Conservation (phyloP, 164 flowering plant species). For the Aristolochia californica region DNA sequence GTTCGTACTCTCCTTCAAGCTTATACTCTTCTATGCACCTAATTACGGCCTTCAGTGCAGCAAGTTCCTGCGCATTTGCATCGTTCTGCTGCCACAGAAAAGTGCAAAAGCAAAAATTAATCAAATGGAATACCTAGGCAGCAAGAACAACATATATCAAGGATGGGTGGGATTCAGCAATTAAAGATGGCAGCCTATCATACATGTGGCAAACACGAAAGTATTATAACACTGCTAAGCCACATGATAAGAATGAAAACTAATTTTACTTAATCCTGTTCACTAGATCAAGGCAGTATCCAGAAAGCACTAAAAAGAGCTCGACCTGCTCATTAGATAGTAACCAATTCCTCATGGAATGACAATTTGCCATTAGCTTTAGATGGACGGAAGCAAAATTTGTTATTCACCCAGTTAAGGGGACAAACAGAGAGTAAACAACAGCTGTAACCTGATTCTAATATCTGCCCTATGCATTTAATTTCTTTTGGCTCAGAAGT, state of each 20-base stretch:
- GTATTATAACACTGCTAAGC: too few species aligned
- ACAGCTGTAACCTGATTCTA: background rate
- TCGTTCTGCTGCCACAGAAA: constrained; percentile 24
- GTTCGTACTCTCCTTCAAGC: constrained; percentile 48
- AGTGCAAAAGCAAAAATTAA: background rate
- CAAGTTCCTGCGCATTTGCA: constrained; percentile 46
- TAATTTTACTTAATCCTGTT: background rate
- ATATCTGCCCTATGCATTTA: background rate
- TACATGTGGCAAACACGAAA: too few species aligned
- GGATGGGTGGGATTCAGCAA: too few species aligned
- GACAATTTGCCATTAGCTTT: background rate
- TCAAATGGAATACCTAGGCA: background rate
- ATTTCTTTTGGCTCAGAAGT: background rate
- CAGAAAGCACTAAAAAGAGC: background rate
- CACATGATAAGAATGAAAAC: background rate
- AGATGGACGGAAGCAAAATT: too few species aligned
- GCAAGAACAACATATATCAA: too few species aligned
- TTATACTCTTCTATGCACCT: constrained; percentile 46
- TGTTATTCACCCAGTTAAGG: too few species aligned
- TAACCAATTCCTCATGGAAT: background rate
- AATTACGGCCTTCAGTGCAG: constrained; percentile 41
- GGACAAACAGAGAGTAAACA: background rate
- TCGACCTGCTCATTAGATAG: background rate
- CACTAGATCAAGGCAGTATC: background rate
- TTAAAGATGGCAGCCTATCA: background rate